Evolutionary conservation across 2,329 filamentous ascomycete genomes (phyloP).

Genomic region (Hymenoscyphus scutula): DNA sequence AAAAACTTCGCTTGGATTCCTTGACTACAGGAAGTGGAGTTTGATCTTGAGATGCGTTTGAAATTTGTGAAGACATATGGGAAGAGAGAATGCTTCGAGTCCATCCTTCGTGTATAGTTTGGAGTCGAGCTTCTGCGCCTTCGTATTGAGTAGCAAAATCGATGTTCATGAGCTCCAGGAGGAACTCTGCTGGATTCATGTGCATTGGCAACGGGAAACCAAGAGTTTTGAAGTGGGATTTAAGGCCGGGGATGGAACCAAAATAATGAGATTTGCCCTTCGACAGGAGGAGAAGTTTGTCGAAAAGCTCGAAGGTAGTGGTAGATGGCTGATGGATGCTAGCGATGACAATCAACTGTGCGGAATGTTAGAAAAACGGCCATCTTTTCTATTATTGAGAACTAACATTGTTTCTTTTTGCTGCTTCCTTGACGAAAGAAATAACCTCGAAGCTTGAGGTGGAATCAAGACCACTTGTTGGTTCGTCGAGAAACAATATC

Average conservation of each 20-base stretch:
- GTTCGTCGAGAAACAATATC: conserved; percentile 83
- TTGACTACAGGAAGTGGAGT: conserved; percentile 18
- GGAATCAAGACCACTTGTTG: conserved; percentile 81
- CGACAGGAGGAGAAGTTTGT: conserved; percentile 74
- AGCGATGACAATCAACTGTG: conserved; percentile 70
- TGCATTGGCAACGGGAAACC: conserved; percentile 64
- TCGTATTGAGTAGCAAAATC: conserved; percentile 62
- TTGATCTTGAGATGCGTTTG: conserved; percentile 16
- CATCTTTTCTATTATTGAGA: not conserved
- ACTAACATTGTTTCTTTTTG: conserved; percentile 54
- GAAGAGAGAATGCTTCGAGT: conserved; percentile 43
- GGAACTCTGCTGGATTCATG: conserved; percentile 76
- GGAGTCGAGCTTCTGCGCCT: conserved; percentile 48
- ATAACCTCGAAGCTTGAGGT: conserved; percentile 60
- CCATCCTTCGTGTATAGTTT: conserved; percentile 57
- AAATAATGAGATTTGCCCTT: conserved; percentile 70
- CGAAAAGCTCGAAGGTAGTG: conserved; percentile 75
- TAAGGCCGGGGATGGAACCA: conserved; percentile 57
- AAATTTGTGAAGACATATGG: conserved; percentile 35
- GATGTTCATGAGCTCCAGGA: conserved; percentile 75
- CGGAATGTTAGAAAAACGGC: not conserved
- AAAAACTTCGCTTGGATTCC: conserved; percentile 34
- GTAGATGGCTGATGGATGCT: conserved; percentile 86
- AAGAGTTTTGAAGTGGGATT: conserved; percentile 60
- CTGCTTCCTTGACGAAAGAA: conserved; percentile 53